phyloP scores from a whole-genome alignment of 1,139 yeast genomes.

The Yamadazyma atmosphaerica region DNA sequence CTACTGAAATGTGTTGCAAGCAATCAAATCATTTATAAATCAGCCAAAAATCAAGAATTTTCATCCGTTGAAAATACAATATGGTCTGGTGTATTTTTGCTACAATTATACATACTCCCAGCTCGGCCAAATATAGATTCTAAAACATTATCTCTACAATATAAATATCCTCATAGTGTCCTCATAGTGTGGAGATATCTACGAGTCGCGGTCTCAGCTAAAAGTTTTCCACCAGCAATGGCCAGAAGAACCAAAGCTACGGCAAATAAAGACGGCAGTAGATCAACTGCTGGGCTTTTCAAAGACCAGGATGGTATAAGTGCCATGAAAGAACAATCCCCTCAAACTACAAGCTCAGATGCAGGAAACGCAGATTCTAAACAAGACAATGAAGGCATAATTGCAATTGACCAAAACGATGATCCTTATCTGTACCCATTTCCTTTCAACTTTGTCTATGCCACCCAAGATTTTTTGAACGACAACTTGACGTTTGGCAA shows the following conservation, averaged over 20 bases:
- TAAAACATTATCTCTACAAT: too few species aligned
- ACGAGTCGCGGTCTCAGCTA: conserved; percentile 3
- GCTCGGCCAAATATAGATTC: too few species aligned
- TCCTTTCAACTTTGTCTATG: conserved; percentile 31
- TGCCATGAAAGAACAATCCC: not conserved
- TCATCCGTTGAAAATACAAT: too few species aligned
- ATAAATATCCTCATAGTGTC: too few species aligned
- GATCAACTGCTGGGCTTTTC: conserved; percentile 25
- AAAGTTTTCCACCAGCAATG: conserved; percentile 8
- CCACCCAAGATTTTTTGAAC: conserved; percentile 41
- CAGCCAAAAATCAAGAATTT: too few species aligned
- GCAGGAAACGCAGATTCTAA: conserved; percentile 9
- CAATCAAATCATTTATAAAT: too few species aligned
- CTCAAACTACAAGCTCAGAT: conserved; percentile 1
- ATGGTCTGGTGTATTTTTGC: too few species aligned
- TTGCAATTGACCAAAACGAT: conserved; percentile 13
- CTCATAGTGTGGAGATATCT: too few species aligned
- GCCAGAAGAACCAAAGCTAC: conserved; percentile 14
- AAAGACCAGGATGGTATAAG: conserved; percentile 16
- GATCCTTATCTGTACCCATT: conserved; percentile 22
- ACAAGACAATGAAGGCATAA: conserved; percentile 6
- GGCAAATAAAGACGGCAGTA: conserved; percentile 6
- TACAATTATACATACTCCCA: too few species aligned
- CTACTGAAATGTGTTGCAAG: too few species aligned
- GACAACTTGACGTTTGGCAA: conserved; percentile 31